Evolutionary conservation across 2,329 filamentous ascomycete genomes (phyloP), one percentile per base, ranked within the genome.

Genomic region (Cladophialophora exuberans): DNA sequence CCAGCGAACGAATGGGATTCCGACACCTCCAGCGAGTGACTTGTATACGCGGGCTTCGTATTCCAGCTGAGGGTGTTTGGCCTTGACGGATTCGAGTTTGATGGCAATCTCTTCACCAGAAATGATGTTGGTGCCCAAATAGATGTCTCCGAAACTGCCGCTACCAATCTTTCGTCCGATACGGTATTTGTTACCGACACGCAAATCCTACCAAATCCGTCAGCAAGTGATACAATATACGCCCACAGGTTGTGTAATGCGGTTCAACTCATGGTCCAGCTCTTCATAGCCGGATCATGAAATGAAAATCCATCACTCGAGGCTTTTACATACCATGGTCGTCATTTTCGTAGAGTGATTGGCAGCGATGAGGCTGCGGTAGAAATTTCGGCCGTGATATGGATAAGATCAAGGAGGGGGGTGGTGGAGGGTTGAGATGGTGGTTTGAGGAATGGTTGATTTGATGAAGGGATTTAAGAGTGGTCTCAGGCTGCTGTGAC

Each of bases 101-200:
- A 99, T 99, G 73, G 94, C 94, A 68, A 99, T 97, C 77, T 99
- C 94, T 76, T 99, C 94, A 61, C 94, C 94, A 3, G 94, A 97
- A 76, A 97, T 97, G 79, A 99, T 97, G 81, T 99, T 97, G 74
- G 94, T 99, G 68, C 94, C 94, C 51, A 97, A 86, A 77, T 97
- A 99, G 72, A 99, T 97, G 69, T 97, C 94, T 79, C 94, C 94
- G 74, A 99, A 99, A 70, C 87, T 92, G 66, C 94, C 94, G 66
- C 91, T 96, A 67, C 94, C 94, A 70, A 99, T 99, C 84, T 99
- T 99, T 69, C 94, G 90, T 74, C 94, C 94, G 76, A 99, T 97
- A 69, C 94, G 91, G 85, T 99, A 99, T 73, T 99, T 97, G 76
- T 97, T 97, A 77, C 94, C 94, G 77, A 99, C 94, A 71, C 94